Evolutionary conservation across 345 rosid genomes (phyloP).

Genomic region (Cardiospermum halicacabum): DNA sequence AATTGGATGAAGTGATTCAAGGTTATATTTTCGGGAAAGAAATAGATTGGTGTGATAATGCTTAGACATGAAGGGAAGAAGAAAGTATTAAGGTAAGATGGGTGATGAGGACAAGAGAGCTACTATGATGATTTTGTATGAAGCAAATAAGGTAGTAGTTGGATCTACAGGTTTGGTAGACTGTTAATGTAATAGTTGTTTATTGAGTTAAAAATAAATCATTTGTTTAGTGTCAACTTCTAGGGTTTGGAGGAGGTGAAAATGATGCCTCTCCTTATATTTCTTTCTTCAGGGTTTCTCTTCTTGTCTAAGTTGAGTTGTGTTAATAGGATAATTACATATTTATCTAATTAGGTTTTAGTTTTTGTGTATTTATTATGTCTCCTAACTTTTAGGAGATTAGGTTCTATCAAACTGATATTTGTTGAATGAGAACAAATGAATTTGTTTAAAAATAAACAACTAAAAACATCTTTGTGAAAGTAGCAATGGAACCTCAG

Average conservation of each 20-base stretch:
- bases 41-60: conserved; percentile 20
- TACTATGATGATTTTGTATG: conserved; percentile 37
- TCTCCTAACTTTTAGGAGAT: no score
- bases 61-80: conserved; percentile 54
- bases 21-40: conserved; percentile 10
- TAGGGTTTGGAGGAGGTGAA: conserved; percentile 7
- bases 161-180: conserved; percentile 45
- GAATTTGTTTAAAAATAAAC: no score
- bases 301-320: neutral
- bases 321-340: no score
- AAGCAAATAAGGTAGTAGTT: conserved; percentile 32
- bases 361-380: no score
- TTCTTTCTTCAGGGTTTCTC: neutral
- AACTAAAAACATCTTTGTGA: no score
- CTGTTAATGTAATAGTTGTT: conserved; percentile 8
- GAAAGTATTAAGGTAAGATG: conserved; percentile 10
- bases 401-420: no score
- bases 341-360: no score
- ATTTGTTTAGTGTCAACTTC: neutral
- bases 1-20: no score
- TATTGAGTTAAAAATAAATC: conserved; percentile 3
- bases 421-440: no score
- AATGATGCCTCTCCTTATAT: conserved; percentile 9
- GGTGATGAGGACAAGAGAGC: conserved; percentile 48
- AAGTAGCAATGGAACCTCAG: no score